These are phyloP conservation scores for Alternaria alternata DNA, from an alignment of 2,329 filamentous ascomycete species.

Conservation along the genomic window DNA sequence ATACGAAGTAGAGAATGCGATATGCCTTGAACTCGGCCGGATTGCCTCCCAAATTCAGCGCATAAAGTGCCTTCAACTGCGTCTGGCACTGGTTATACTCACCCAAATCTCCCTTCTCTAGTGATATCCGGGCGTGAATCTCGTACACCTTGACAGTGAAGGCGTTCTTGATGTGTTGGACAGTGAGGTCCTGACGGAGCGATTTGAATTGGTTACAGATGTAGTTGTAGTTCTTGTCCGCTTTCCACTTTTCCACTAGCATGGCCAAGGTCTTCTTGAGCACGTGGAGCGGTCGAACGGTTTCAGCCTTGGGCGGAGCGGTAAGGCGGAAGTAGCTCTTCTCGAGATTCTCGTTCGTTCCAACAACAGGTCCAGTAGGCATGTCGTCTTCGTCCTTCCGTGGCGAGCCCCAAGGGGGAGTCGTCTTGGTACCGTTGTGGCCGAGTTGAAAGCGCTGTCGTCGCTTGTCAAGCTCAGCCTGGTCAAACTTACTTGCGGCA, in stretches of 20 bases:
- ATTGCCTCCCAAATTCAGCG: constrained; percentile 85
- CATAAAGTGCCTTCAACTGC: constrained; percentile 91
- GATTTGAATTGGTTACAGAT: constrained; percentile 99
- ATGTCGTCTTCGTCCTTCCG: constrained; percentile 59
- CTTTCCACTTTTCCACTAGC: constrained; percentile 92
- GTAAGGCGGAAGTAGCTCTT: constrained; percentile 96
- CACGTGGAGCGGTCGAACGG: constrained; percentile 83
- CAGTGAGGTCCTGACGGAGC: constrained; percentile 94
- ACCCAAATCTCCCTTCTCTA: constrained; percentile 99
- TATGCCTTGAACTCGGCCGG: constrained; percentile 98
- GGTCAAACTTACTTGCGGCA: constrained; percentile 85
- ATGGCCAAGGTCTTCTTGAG: constrained; percentile 85
- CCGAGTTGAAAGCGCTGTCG: constrained; percentile 80
- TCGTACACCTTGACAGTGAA: constrained; percentile 98
- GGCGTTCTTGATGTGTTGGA: constrained; percentile 95
- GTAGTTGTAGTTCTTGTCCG: constrained; percentile 93
- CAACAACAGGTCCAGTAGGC: constrained; percentile 75
- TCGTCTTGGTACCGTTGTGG: constrained; percentile 63
- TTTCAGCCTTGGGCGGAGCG: constrained; percentile 84
- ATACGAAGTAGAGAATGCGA: constrained; percentile 99
- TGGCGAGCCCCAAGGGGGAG: constrained; percentile 57
- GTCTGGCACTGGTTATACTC: constrained; percentile 99
- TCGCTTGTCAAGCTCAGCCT: constrained; percentile 85
- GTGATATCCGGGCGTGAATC: constrained; percentile 93
- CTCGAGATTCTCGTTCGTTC: constrained; percentile 83